Evolutionary conservation across 805 yeast species (phyloP), one percentile per base, ranked within the genome.

Genomic region (Lipomyces anomalus): DNA sequence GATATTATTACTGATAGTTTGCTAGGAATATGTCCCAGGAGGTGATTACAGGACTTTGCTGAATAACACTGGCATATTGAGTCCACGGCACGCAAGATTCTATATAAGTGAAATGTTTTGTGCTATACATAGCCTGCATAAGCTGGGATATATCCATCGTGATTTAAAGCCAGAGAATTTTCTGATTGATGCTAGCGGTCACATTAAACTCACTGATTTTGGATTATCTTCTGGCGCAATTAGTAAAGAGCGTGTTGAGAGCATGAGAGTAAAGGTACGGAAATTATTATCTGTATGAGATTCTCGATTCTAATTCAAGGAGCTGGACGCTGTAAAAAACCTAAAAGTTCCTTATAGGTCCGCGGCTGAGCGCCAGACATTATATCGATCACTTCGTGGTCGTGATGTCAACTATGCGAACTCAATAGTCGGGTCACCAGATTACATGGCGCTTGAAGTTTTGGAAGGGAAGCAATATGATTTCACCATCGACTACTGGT

Each of bases 401-500:
- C 75, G 75, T 29, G 95, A 88, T 57, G 75, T 85, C 48, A 87
- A 84, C 57, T 82, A 84, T 60, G 97, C 99, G 16, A 85, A 86
- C 58, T 87, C 97, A 1, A 86, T 90, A 57, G 99, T 92, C 13
- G 99, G 99, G 1, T 84, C 95, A 4, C 99, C 99, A 1, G 99
- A 92, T 66, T 92, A 92, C 63, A 92, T 92, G 99, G 98, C 99
- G 1, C 72, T 92, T 41, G 99, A 92, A 65, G 97, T 92, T 9
- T 75, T 92, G 43, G 95, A 87, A 65, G 98, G 98, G 5, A 84
- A 83, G 61, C 79, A 81, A 47, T 92, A 92, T 65, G 96, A 92
- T 62, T 89, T 82, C 63, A 90, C 98, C 13, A 95, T 94, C 47
- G 99, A 92, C 69, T 92, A 92, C 65, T 92, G 99, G 99, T 89